These are phyloP conservation scores for Straminergon stramineum DNA, from an alignment of 225 moss, liverwort and hornwort species.

Conservation along the genomic window DNA sequence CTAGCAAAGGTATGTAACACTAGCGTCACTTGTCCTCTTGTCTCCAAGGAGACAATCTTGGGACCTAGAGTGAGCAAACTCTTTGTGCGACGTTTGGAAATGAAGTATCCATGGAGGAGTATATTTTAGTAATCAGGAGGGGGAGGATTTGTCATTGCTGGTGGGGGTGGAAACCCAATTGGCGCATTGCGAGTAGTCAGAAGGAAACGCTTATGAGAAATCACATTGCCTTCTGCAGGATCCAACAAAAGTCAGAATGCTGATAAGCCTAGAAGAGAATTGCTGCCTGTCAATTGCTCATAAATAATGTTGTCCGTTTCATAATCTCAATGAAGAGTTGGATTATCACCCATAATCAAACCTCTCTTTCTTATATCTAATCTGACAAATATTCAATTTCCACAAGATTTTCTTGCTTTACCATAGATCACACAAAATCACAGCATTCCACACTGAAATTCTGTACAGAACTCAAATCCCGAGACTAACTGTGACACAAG, in stretches of 20 bases:
- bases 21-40: background rate
- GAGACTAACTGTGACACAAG: background rate
- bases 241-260: background rate
- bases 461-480: background rate
- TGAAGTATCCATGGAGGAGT: background rate
- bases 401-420: background rate
- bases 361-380: background rate
- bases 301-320: background rate
- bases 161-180: conserved; percentile 32
- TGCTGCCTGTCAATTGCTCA: background rate
- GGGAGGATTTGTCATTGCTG: conserved; percentile 4
- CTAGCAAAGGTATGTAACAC: background rate
- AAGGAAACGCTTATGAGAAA: background rate
- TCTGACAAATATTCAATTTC: background rate
- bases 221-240: background rate
- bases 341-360: background rate
- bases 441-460: background rate
- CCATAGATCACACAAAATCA: background rate
- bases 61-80: background rate
- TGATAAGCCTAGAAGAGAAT: background rate
- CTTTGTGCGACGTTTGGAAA: background rate
- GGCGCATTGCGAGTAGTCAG: conserved; percentile 5
- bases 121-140: background rate
- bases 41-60: background rate
- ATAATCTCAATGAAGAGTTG: background rate